phyloP scores from a whole-genome alignment of 257 asterid species.

The Agastache rugosa region DNA sequence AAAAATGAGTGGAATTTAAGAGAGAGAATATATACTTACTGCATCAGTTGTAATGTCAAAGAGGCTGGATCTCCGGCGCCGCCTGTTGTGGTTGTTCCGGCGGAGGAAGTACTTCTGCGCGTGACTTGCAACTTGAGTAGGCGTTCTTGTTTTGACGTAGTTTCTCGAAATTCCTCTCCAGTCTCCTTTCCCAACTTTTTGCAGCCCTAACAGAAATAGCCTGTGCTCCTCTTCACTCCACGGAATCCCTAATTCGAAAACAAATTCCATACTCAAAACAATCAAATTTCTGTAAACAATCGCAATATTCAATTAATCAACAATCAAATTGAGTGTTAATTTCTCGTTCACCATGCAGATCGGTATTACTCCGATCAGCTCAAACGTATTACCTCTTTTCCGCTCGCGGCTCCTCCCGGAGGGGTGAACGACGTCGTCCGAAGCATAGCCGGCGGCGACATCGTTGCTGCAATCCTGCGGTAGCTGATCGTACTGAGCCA shows the following conservation, averaged over 20 bases:
- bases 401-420: constrained; percentile 84
- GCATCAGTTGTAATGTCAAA: constrained; percentile 90
- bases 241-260: constrained; percentile 63
- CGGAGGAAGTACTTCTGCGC: constrained; percentile 98
- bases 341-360: constrained; percentile 2
- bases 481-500: constrained; percentile 68
- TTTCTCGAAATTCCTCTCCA: constrained; percentile 99
- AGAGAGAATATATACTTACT: constrained; percentile 56
- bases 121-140: constrained; percentile 98
- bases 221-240: constrained; percentile 98
- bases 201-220: constrained; percentile 83
- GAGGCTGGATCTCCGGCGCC: constrained; percentile 97
- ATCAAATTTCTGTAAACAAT: neutral
- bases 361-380: constrained; percentile 7
- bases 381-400: constrained; percentile 67
- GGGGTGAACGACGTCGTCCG: constrained; percentile 94
- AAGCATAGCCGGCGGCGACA: constrained; percentile 75
- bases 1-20: neutral
- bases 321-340: constrained; percentile 1
- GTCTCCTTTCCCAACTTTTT: constrained; percentile 94
- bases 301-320: constrained; percentile 3
- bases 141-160: constrained; percentile 89
- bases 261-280: constrained; percentile 13
- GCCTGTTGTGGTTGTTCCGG: constrained; percentile 71
- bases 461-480: constrained; percentile 67